Conservation (phyloP, 2,329 filamentous ascomycete species). For the Fusarium sp. region DNA sequence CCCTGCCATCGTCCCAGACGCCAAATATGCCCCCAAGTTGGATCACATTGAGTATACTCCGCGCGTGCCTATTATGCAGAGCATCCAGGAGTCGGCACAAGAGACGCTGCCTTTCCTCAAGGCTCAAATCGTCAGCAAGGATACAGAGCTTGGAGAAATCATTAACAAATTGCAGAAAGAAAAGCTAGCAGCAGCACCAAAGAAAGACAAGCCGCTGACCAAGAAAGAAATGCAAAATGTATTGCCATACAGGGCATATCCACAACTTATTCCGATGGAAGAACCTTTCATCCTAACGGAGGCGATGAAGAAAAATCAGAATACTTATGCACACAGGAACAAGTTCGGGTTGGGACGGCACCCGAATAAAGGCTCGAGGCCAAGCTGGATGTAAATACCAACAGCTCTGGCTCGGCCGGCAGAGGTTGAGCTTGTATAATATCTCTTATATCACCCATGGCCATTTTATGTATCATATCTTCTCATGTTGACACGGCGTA, state of each 20-base stretch:
- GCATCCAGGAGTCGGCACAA: constrained; percentile 64
- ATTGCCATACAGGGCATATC: constrained; percentile 53
- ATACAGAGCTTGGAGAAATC: constrained; percentile 79
- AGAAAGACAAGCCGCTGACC: constrained; percentile 43
- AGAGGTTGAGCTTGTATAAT: constrained; percentile 11
- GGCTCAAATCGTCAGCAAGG: constrained; percentile 83
- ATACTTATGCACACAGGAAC: constrained; percentile 38
- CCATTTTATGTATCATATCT: constrained; percentile 27
- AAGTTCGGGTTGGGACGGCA: constrained; percentile 44
- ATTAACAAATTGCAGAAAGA: constrained; percentile 68
- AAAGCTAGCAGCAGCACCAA: constrained; percentile 30
- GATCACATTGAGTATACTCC: constrained; percentile 75
- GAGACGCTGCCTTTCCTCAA: constrained; percentile 74
- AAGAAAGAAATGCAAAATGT: constrained; percentile 47
- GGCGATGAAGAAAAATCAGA: constrained; percentile 44
- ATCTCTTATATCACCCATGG: constrained; percentile 17
- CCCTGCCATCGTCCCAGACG: constrained; percentile 67
- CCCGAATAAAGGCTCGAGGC: constrained; percentile 40
- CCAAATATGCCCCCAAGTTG: constrained; percentile 64
- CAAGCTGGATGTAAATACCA: constrained; percentile 42
- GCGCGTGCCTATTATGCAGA: constrained; percentile 83
- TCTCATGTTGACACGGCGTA: not conserved
- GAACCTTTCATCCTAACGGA: constrained; percentile 54
- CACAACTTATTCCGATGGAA: constrained; percentile 51
- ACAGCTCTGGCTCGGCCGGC: not conserved